Conservation (phyloP, 208 protist genomes). For the Pavlovales sp. region DNA sequence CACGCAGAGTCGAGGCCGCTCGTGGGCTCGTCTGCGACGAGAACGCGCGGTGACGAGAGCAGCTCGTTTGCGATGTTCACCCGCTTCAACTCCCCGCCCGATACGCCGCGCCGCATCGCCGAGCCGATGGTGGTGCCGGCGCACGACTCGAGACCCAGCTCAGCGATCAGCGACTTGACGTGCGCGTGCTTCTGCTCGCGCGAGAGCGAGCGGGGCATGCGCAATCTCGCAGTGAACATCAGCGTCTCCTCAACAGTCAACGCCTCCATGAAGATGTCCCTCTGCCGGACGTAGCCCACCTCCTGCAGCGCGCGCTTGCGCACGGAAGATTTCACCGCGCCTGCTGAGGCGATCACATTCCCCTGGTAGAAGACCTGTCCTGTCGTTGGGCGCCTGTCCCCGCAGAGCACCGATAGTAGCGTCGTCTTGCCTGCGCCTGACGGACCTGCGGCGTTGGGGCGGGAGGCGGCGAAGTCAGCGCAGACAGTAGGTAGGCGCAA, state of each 20-base stretch:
- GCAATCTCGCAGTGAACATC: neutral
- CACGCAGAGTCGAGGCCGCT: constrained; percentile 22
- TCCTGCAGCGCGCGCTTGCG: neutral
- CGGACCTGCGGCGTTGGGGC: too few relatives aligned
- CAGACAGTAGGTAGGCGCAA: too few relatives aligned
- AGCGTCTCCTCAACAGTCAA: constrained; percentile 32
- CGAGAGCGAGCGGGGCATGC: neutral
- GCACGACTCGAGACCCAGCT: neutral
- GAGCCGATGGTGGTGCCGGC: constrained; percentile 10
- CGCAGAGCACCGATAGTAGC: neutral
- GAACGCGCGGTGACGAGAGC: constrained; percentile 23
- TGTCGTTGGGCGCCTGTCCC: neutral
- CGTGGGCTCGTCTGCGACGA: constrained; percentile 39
- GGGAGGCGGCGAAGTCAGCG: too few relatives aligned
- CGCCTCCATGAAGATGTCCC: constrained; percentile 26
- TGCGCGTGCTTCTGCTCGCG: neutral
- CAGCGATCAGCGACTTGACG: neutral
- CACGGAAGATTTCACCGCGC: neutral
- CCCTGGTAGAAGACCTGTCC: neutral
- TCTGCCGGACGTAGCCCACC: constrained; percentile 11
- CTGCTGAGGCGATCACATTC: neutral
- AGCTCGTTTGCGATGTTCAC: constrained; percentile 44
- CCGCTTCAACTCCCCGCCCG: constrained; percentile 47
- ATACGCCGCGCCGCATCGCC: constrained; percentile 42
- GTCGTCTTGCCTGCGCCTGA: neutral